These are phyloP conservation scores for Erigeron philadelphicus DNA, from an alignment of 140 eudicot genomes.

Conservation along the genomic window DNA sequence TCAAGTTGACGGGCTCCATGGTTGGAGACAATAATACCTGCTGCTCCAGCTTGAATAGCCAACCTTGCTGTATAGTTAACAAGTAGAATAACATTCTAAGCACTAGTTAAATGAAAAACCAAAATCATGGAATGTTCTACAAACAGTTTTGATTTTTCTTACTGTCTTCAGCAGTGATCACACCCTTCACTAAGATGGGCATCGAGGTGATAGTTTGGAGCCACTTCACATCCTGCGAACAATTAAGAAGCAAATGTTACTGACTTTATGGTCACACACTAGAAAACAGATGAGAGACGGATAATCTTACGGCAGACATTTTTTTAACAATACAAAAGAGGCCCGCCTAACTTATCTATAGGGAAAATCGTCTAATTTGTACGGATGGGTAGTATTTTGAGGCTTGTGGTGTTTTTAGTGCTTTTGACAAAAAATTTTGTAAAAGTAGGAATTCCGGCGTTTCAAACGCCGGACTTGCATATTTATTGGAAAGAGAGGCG, in stretches of 20 bases:
- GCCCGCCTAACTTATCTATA: too few species aligned
- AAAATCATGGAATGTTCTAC: neutral
- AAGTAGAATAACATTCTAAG: neutral
- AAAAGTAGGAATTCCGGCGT: too few species aligned
- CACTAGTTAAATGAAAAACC: neutral
- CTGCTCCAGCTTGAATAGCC: slow-evolving; percentile 84
- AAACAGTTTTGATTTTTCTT: slow-evolving; percentile 25
- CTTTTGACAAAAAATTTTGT: too few species aligned
- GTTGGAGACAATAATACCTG: slow-evolving; percentile 88
- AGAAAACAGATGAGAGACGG: too few species aligned
- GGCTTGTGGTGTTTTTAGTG: too few species aligned
- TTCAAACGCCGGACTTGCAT: too few species aligned
- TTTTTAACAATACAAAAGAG: too few species aligned
- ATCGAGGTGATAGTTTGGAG: slow-evolving; percentile 81
- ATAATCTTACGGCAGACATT: too few species aligned
- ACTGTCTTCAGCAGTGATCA: slow-evolving; percentile 95
- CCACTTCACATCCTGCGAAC: slow-evolving; percentile 84
- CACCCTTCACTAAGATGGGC: slow-evolving; percentile 99
- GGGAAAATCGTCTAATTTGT: too few species aligned
- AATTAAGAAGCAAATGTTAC: slow-evolving; percentile 1
- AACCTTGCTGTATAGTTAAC: slow-evolving; percentile 59
- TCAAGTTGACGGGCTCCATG: slow-evolving; percentile 60
- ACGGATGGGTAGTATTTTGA: too few species aligned
- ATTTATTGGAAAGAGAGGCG: too few species aligned
- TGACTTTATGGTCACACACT: neutral